phyloP scores from a whole-genome alignment of 257 asterid genomes.

The Pogostemon cablin region DNA sequence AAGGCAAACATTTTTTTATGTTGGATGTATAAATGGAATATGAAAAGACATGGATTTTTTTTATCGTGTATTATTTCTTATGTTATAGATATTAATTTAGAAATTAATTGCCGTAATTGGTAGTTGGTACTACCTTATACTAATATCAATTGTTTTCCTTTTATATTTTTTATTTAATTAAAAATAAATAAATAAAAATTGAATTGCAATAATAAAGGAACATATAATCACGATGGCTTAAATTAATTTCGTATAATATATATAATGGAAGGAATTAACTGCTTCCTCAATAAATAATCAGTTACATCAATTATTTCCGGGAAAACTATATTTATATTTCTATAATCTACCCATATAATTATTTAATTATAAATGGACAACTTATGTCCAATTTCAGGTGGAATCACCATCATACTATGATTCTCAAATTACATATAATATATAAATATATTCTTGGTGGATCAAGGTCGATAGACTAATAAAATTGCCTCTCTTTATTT shows the following conservation, averaged over 20 bases:
- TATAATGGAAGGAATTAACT: constrained; percentile 30
- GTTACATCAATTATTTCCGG: constrained; percentile 6
- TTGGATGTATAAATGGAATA: too few relatives aligned
- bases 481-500: constrained; percentile 24
- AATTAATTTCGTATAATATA: neutral
- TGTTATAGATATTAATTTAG: too few relatives aligned
- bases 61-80: too few relatives aligned
- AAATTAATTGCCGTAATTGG: too few relatives aligned
- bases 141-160: neutral
- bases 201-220: neutral
- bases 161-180: neutral
- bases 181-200: neutral
- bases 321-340: neutral
- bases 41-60: too few relatives aligned
- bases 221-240: neutral
- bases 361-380: constrained; percentile 18
- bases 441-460: constrained; percentile 14
- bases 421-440: constrained; percentile 32
- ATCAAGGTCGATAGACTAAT: constrained; percentile 3
- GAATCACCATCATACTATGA: constrained; percentile 30
- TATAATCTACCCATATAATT: neutral
- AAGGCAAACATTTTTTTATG: too few relatives aligned
- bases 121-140: too few relatives aligned
- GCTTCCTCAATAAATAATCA: constrained; percentile 35
- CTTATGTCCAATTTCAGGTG: constrained; percentile 17